These are phyloP conservation scores for Ciborinia camelliae DNA, from an alignment of 2,329 filamentous ascomycete genomes.

Conservation along the genomic window DNA sequence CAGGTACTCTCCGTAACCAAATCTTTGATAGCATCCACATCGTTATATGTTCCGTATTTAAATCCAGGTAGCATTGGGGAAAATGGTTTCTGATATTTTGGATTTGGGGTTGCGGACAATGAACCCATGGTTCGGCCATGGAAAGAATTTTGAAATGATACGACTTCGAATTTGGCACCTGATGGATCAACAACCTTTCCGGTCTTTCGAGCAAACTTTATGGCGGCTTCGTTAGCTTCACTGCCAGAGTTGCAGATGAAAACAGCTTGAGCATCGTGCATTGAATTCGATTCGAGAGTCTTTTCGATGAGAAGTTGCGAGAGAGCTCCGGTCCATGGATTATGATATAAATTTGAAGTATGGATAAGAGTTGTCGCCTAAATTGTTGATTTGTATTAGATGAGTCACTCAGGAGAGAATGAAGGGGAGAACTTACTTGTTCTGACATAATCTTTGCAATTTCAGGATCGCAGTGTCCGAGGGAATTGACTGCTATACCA, in stretches of 20 bases:
- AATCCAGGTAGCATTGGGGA: constrained; percentile 94
- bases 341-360: constrained; percentile 95
- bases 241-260: constrained; percentile 97
- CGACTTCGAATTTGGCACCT: constrained; percentile 74
- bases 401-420: background rate
- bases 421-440: constrained; percentile 54
- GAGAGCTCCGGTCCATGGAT: constrained; percentile 87
- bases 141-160: constrained; percentile 90
- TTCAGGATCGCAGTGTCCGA: constrained; percentile 85
- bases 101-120: constrained; percentile 93
- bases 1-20: constrained; percentile 84
- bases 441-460: constrained; percentile 72
- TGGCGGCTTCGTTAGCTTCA: constrained; percentile 95
- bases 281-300: constrained; percentile 74
- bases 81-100: constrained; percentile 96
- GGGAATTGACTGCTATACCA: constrained; percentile 89
- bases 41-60: constrained; percentile 80
- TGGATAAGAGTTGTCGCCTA: constrained; percentile 76
- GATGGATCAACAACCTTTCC: constrained; percentile 72
- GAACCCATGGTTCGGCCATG: constrained; percentile 96
- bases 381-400: constrained; percentile 1
- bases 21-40: constrained; percentile 65
- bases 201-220: constrained; percentile 94
- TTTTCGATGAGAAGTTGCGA: constrained; percentile 81
- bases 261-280: constrained; percentile 74